Evolutionary conservation across 1,139 yeast species (phyloP).

Genomic region (Magnusiomyces ingens): DNA sequence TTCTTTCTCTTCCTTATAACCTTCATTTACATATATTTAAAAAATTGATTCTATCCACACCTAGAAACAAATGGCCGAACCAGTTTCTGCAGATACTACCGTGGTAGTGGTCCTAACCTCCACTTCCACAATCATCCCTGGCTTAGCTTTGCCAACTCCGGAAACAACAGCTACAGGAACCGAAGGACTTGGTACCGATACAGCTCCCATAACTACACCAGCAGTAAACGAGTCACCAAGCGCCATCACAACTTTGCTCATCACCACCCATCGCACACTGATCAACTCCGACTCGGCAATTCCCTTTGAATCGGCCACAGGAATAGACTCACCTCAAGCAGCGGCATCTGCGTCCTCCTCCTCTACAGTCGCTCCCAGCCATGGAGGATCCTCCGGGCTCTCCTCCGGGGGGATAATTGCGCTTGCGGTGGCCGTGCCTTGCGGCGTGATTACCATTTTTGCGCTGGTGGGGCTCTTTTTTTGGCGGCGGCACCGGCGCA

Average conservation of each 20-base stretch:
- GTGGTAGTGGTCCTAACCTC: constrained; percentile 15
- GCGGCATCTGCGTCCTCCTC: constrained; percentile 4
- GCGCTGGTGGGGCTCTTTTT: constrained; percentile 10
- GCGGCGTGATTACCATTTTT: constrained; percentile 10
- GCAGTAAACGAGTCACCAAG: not conserved
- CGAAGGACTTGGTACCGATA: not conserved
- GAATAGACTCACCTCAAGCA: not conserved
- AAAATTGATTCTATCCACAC: too few relatives aligned
- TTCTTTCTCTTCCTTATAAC: too few relatives aligned
- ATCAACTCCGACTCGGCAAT: not conserved
- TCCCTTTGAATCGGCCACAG: not conserved
- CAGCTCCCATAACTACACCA: not conserved
- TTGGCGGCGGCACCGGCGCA: constrained; percentile 12
- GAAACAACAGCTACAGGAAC: not conserved
- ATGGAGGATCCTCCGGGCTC: constrained; percentile 4
- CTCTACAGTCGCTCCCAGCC: not conserved
- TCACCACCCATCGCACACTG: constrained; percentile 2
- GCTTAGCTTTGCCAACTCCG: not conserved
- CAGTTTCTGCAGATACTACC: constrained; percentile 13
- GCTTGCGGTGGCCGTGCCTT: constrained; percentile 15
- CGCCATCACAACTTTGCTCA: not conserved
- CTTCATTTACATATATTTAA: too few relatives aligned
- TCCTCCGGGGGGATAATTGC: constrained; percentile 11
- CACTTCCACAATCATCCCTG: constrained; percentile 11
- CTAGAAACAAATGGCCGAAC: too few relatives aligned